Evolutionary conservation across 1,284 basidiomycete species (phyloP), one percentile per base, ranked within the genome.

Genomic region (Cronartium quercuum): DNA sequence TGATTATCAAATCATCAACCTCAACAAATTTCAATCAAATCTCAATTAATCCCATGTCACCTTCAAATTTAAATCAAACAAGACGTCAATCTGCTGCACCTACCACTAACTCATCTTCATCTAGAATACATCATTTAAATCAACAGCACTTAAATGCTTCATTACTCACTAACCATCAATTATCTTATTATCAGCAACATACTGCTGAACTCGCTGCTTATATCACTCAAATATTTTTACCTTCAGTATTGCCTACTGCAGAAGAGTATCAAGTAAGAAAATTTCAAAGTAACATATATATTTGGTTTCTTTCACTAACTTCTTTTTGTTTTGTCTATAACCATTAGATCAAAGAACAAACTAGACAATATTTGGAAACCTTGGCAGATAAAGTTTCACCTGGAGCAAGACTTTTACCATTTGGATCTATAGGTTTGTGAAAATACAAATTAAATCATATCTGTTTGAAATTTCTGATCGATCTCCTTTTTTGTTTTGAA

Each of bases 381-480:
- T 88, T 98, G 82, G 95, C 96, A 82, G 88, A 91, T 82, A 92
- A 91, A 73, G 92, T 98, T 82, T 91, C 94, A 82, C 94, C 93
- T 57, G 88, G 92, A 78, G 91, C 91, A 78, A 89, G 91, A 77
- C 85, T 98, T 79, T 84, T 96, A 78, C 93, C 92, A 66, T 98
- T 98, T 82, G 95, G 95, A 47, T 79, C 61, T 58, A 78, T 78
- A 35, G 92, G 90, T 82, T 47, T 18, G 65, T 62, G 41, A 51
- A 29, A 29, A 2, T 29, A 29, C 29, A 29, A 29, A 29, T 29
- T 29, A 29, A 29, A 29, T 29, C 29, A 29, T 29, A 29, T 29
- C 29, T 29, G 29, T 29, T 29, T 29, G 29, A 65, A 97, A 92
- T 82, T 93, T 90, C 80, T 95, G 93, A 84, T 94, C 92, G 80